Evolutionary conservation across 2,329 filamentous ascomycete species (phyloP), one percentile per base, ranked within the genome.

Genomic region (Hymenoscyphus repandus): DNA sequence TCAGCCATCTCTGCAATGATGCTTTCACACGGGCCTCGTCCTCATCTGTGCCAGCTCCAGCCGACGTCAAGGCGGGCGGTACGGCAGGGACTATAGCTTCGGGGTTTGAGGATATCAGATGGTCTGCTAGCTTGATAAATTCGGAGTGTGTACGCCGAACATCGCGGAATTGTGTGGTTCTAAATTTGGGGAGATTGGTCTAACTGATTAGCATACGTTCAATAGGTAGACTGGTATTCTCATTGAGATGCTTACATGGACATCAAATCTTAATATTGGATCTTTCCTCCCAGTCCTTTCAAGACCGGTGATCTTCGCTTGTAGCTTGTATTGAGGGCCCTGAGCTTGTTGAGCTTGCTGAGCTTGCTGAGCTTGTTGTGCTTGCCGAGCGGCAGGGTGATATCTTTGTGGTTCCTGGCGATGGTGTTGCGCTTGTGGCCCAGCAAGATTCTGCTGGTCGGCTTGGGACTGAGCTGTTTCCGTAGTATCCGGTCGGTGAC

Each of bases 121-220:
- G 93, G 52, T 96, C 88, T 50, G 88, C 90, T n/a, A 99, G 84
- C 71, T 97, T 99, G 58, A 89, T 79, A 64, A 99, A 99, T 67
- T 99, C 93, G 43, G 89, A 90, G 70, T 99, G 93, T 55, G 95
- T 86, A 54, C 93, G 88, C 62, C 93, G 88, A 59, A 99, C 90
- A 70, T 99, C 93, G 65, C 93, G 90, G 72, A 96, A 99, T 69
- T 99, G 93, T 5, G 93, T 99, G 0, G 93, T 99, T 62, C 93
- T 83, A 70, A 96, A 99, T 61, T 92, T 92, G 47, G 92, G 91
- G n/a, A 99, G 86, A 71, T 99, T 99, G 58, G 93, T 99, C 93
- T 99, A 49, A 22, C 22, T 27, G 7, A 36, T 66, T 49, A 65
- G 59, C 37, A 47, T 38, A 45, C 38, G 34, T 45, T n/a, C 39